Evolutionary conservation across 2,329 filamentous ascomycete species (phyloP), one percentile per base, ranked within the genome.

Genomic region (Xylaria sp.): DNA sequence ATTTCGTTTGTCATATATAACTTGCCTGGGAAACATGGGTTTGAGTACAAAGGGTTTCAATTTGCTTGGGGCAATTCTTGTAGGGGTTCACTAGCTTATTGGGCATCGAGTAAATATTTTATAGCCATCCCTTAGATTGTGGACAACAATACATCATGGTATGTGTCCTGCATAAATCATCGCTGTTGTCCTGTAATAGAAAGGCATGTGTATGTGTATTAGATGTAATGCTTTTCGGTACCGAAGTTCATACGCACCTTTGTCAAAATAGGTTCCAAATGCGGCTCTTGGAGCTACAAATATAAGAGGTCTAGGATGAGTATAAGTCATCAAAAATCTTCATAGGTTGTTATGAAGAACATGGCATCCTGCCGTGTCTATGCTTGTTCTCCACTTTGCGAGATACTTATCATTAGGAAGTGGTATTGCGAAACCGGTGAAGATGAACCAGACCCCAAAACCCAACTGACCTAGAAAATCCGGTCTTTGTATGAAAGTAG

Each of bases 221-320:
- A n/a, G 34, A 36, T 36, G 5, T 42, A 42, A 17, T 17, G 11
- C 39, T 2, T 42, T 58, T 14, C 9, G 4, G 24, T 32, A 2
- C 47, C 17, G 17, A 30, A 14, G 30, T 59, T 3, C 19, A 7
- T n/a, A 6, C 8, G n/a, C 14, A n/a, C 34, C 14, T 32, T 61
- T 61, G 58, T 30, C 34, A 4, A 12, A 30, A 8, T 32, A 11
- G 6, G n/a, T 59, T 60, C 27, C 55, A n/a, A 48, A 48, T 34
- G 42, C 24, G 42, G 42, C n/a, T 47, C 27, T 19, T 14, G 21
- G 12, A 32, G 11, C 42, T 27, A 19, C 12, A 2, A 59, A 59
- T 21, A 59, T 24, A 48, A 48, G 36, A 14, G 11, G 11, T 6
- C 1, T 36, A 36, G 11, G 34, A 9, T 36, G 34, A 2, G 34